phyloP scores from a whole-genome alignment of 768 basidiomycete species.

The Lepiota brunneoincarnata region DNA sequence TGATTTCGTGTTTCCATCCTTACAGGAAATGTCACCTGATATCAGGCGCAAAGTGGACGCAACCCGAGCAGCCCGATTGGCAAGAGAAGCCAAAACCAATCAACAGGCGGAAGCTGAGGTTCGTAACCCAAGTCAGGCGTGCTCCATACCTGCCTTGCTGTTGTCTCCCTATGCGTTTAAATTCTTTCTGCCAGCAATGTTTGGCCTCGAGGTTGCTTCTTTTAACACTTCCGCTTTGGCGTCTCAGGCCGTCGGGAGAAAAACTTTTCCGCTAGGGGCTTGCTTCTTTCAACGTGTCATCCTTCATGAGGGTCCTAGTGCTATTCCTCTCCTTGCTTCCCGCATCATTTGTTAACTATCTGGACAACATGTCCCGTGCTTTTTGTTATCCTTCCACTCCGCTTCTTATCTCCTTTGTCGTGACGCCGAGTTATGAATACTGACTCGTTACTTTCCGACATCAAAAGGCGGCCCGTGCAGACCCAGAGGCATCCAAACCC shows the following conservation, averaged over 20 bases:
- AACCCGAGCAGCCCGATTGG: slow-evolving; percentile 47
- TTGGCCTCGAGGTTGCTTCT: not conserved
- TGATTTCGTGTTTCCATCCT: slow-evolving; percentile 13
- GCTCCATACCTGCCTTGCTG: not conserved
- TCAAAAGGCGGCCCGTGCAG: slow-evolving; percentile 25
- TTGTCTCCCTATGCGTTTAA: slow-evolving; percentile 2
- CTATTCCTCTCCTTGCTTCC: slow-evolving; percentile 3
- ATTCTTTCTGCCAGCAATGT: not conserved
- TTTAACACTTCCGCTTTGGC: not conserved
- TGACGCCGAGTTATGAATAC: not conserved
- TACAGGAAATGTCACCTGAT: slow-evolving; percentile 63
- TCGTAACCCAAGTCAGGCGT: slow-evolving; percentile 18
- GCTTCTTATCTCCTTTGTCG: slow-evolving; percentile 6
- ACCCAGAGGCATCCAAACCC: slow-evolving; percentile 38
- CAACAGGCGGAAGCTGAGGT: slow-evolving; percentile 54
- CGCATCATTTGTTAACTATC: not conserved
- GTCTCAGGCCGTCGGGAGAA: not conserved
- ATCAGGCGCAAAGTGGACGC: slow-evolving; percentile 62
- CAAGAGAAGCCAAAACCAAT: slow-evolving; percentile 52
- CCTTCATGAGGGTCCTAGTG: slow-evolving; percentile 8
- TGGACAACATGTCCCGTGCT: not conserved
- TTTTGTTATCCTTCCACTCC: slow-evolving; percentile 1
- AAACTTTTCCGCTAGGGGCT: not conserved
- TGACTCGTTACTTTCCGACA: slow-evolving; percentile 8
- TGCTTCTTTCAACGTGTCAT: not conserved